Percentiles rank a stretch among this genome's conserved stretches.
Evolutionary conservation across 2,329 filamentous ascomycete genomes (phyloP).

Genomic region (Aureobasidium vineae): DNA sequence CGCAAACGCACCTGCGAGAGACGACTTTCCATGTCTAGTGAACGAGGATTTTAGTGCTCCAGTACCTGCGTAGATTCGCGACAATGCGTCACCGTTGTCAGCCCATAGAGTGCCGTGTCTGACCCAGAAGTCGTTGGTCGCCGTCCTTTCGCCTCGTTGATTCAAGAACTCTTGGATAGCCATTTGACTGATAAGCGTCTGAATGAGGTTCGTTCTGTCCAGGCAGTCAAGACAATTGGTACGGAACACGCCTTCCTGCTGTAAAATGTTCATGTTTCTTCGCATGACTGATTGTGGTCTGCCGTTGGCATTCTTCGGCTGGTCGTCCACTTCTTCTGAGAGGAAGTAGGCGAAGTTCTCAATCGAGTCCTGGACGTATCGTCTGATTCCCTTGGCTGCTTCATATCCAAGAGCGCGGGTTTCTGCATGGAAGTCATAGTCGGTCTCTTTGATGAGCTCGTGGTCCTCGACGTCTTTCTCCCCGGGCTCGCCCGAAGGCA

Average conservation of each 20-base stretch:
- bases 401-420: slow-evolving; percentile 89
- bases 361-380: slow-evolving; percentile 73
- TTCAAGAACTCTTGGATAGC: slow-evolving; percentile 79
- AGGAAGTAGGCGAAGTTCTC: slow-evolving; percentile 92
- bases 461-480: slow-evolving; percentile 57
- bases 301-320: slow-evolving; percentile 42
- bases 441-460: slow-evolving; percentile 72
- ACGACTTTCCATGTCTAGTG: slow-evolving; percentile 93
- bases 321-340: slow-evolving; percentile 66
- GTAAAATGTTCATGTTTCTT: slow-evolving; percentile 66
- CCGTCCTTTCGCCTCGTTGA: slow-evolving; percentile 64
- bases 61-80: slow-evolving; percentile 94
- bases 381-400: slow-evolving; percentile 78
- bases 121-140: slow-evolving; percentile 82
- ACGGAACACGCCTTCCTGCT: slow-evolving; percentile 93
- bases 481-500: slow-evolving; percentile 39
- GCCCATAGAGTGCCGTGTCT: slow-evolving; percentile 93
- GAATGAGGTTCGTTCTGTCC: slow-evolving; percentile 92
- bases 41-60: slow-evolving; percentile 95
- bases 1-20: slow-evolving; percentile 86
- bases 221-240: slow-evolving; percentile 96
- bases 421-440: slow-evolving; percentile 96
- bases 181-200: slow-evolving; percentile 94
- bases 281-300: slow-evolving; percentile 39
- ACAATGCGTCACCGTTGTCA: slow-evolving; percentile 92